Percentiles rank a stretch among this genome's conserved stretches.
Conservation (phyloP, 2,329 filamentous ascomycete species). For the Xylariales sp. region DNA sequence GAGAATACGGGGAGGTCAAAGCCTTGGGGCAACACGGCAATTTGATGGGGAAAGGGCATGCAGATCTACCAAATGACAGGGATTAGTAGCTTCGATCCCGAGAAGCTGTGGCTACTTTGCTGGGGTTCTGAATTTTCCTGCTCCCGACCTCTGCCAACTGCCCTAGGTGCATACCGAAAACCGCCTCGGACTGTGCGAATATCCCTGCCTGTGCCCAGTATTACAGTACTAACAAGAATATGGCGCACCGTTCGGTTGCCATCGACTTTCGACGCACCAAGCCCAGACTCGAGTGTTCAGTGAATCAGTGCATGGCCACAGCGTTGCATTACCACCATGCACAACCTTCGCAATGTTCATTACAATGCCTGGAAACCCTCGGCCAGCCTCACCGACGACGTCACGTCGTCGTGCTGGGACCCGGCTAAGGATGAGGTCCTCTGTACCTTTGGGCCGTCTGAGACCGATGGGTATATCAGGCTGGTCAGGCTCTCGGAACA, state of each 20-base stretch:
- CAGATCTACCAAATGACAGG: constrained; percentile 10
- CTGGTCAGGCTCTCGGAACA: constrained; percentile 53
- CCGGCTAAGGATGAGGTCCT: constrained; percentile 70
- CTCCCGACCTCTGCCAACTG: constrained; percentile 2
- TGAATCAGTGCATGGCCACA: too few relatives aligned
- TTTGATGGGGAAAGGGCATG: constrained; percentile 10
- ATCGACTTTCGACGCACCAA: too few relatives aligned
- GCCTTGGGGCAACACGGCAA: constrained; percentile 8
- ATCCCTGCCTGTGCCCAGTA: background rate
- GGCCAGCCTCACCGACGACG: constrained; percentile 39
- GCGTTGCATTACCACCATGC: too few relatives aligned
- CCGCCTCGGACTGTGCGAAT: constrained; percentile 7
- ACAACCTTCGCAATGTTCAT: constrained; percentile 78
- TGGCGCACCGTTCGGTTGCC: constrained; percentile 3
- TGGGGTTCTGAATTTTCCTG: background rate
- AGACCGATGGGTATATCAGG: constrained; percentile 66
- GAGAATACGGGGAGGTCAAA: constrained; percentile 5
- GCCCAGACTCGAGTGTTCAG: too few relatives aligned
- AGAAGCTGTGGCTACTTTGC: background rate
- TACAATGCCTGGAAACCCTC: constrained; percentile 61
- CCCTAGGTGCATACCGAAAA: background rate
- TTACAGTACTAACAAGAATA: background rate
- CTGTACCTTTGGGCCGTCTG: constrained; percentile 77
- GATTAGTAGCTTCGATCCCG: background rate
- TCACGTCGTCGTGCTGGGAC: constrained; percentile 85